phyloP scores from a whole-genome alignment of 768 basidiomycete species.

The Suillus subluteus region DNA sequence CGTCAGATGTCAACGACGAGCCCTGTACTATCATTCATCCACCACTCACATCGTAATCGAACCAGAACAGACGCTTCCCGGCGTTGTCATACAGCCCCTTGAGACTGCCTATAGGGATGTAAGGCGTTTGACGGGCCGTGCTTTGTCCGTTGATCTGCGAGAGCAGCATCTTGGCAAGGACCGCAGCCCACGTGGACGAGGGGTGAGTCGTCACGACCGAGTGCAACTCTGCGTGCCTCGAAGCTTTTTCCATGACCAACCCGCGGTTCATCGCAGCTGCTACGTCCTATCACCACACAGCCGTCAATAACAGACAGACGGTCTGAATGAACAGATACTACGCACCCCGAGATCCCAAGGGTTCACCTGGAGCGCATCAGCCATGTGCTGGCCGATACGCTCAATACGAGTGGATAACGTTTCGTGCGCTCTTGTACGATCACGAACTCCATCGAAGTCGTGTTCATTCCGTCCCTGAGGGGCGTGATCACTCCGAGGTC shows the following conservation, averaged over 20 bases:
- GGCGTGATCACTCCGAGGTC: constrained; percentile 96
- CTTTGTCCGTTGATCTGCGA: constrained; percentile 79
- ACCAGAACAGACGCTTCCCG: constrained; percentile 85
- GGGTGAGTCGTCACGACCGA: constrained; percentile 91
- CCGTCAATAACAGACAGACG: neutral
- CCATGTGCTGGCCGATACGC: constrained; percentile 91
- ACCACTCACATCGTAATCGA: constrained; percentile 91
- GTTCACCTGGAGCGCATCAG: constrained; percentile 87
- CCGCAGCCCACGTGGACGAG: constrained; percentile 94
- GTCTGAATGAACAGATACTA: constrained; percentile 15
- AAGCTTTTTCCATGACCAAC: constrained; percentile 1
- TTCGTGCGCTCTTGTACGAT: constrained; percentile 89
- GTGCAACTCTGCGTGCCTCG: constrained; percentile 75
- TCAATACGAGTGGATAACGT: constrained; percentile 85
- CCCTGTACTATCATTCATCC: neutral
- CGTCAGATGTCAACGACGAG: neutral
- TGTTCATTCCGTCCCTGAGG: constrained; percentile 96
- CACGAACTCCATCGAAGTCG: constrained; percentile 94
- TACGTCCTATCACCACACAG: neutral
- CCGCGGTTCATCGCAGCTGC: constrained; percentile 4
- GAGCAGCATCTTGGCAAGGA: constrained; percentile 86
- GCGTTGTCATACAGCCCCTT: constrained; percentile 67
- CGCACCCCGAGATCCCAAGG: constrained; percentile 94
- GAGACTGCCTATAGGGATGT: constrained; percentile 67
- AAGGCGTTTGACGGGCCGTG: constrained; percentile 83